Evolutionary conservation across 805 yeast genomes (phyloP).

Genomic region (Starmera quercuum): DNA sequence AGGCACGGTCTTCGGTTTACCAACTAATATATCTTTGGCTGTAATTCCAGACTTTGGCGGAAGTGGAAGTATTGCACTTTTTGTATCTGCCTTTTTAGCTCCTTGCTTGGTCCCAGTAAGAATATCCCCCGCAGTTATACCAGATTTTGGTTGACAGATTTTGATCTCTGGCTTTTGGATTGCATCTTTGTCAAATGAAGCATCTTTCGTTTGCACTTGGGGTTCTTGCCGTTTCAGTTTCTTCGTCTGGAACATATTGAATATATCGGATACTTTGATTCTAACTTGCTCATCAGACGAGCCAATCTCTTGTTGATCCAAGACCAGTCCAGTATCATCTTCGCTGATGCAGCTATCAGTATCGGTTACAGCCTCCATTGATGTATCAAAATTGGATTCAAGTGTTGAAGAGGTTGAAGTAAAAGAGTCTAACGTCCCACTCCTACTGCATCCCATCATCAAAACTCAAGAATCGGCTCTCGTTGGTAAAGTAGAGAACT

Average conservation of each 20-base stretch:
- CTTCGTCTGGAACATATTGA: not conserved
- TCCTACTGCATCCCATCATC: not conserved
- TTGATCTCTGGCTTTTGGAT: not conserved
- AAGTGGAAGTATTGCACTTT: not conserved
- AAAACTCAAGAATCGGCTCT: not conserved
- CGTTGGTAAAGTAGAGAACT: too few species aligned
- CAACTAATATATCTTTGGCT: slow-evolving; percentile 10
- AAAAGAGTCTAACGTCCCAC: not conserved
- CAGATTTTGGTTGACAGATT: not conserved
- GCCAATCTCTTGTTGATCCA: not conserved
- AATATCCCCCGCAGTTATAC: not conserved
- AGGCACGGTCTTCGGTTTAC: slow-evolving; percentile 1
- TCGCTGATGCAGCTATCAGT: too few species aligned
- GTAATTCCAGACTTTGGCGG: slow-evolving; percentile 6
- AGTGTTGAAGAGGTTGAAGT: not conserved
- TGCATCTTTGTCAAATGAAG: not conserved
- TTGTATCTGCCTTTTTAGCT: not conserved
- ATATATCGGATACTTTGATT: not conserved
- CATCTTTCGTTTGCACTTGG: not conserved
- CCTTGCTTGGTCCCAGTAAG: not conserved
- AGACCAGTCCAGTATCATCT: not conserved
- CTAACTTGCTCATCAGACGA: not conserved
- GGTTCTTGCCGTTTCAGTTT: not conserved
- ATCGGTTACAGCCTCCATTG: too few species aligned
- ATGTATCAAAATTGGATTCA: not conserved